Base-by-base conservation (phyloP, 805 yeast species). In the Allodekkera sacchari region DNA sequence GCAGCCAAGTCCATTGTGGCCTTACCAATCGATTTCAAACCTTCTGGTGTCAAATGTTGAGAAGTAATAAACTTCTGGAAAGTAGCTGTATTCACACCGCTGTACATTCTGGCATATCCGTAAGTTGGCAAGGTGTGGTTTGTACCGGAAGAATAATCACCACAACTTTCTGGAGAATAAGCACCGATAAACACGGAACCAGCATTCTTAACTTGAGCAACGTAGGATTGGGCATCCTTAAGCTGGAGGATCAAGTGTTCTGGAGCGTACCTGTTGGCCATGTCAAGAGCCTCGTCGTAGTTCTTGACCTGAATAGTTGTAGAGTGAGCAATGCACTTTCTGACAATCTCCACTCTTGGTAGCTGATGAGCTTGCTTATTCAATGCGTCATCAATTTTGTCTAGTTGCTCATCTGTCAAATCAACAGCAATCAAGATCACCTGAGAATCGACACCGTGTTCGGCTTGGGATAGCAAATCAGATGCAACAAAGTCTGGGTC, bases 61-160 rank as follows among this genome's bases (percentile, higher is more conserved):
- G 95, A 72, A 8, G 99, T 92, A 50, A 92, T 81, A 62, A 83
- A 87, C 61, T 92, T 92, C 59, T 83, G 94, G 76, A 84, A 92
- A 0, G 96, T 87, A 31, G 87, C 78, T 16, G 97, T 92, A 64
- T 92, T 92, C 34, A 88, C 96, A 39, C 99, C 99, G 43, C 94
- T 79, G 63, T 92, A 92, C 72, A 85, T 94, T 63, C 87, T 80
- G 27, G 99, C 97, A 52, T 89, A 92, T 31, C 99, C 99, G 53
- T 92, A 92, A 0, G 99, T 92, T 37, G 99, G 99, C 48, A 92
- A 70, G 0, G 99, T 92, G 63, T 92, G 99, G 68, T 92, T 92
- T 5, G 99, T 92, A 55, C 99, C 99, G 38, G 88, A 74, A 0
- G 96, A 88, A 63, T 92, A 92, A 63, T 92, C 99, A 52, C 99